Percentiles rank a stretch among this genome's conserved stretches.
Conservation (phyloP, 257 asterid genomes). For the Scutellaria barbata region DNA sequence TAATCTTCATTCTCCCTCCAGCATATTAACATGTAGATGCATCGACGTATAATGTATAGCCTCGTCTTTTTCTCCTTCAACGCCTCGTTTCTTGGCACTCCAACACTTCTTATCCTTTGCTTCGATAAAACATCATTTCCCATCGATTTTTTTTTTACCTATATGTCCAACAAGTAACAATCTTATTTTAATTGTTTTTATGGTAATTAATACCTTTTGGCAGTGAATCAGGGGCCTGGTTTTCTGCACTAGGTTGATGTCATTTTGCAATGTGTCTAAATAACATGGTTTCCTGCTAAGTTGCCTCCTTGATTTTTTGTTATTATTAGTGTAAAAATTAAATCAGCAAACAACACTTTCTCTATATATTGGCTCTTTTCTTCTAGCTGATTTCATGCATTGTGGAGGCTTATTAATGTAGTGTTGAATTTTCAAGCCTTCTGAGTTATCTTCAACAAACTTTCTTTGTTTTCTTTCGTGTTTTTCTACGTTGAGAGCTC, state of each 20-base stretch:
- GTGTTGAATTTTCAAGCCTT: neutral
- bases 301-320: slow-evolving; percentile 31
- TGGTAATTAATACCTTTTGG: slow-evolving; percentile 39
- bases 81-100: slow-evolving; percentile 36
- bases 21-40: slow-evolving; percentile 63
- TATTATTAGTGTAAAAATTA: slow-evolving; percentile 26
- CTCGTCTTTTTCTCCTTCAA: slow-evolving; percentile 61
- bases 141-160: slow-evolving; percentile 35
- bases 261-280: slow-evolving; percentile 35
- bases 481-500: slow-evolving; percentile 35
- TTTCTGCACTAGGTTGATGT: slow-evolving; percentile 44
- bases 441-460: neutral
- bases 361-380: slow-evolving; percentile 11
- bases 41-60: slow-evolving; percentile 55
- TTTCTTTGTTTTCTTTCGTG: neutral
- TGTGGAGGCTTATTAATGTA: slow-evolving; percentile 1
- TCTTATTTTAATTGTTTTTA: slow-evolving; percentile 28
- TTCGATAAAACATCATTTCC: slow-evolving; percentile 39
- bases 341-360: neutral
- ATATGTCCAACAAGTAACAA: slow-evolving; percentile 18
- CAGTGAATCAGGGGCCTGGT: slow-evolving; percentile 49
- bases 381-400: slow-evolving; percentile 13
- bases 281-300: slow-evolving; percentile 42
- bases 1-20: slow-evolving; percentile 54
- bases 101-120: slow-evolving; percentile 33